Percentiles rank a stretch among this genome's conserved stretches.
These are phyloP conservation scores for Mesostigma viride DNA, from an alignment of 139 green algal genomes.

Conservation along the genomic window DNA sequence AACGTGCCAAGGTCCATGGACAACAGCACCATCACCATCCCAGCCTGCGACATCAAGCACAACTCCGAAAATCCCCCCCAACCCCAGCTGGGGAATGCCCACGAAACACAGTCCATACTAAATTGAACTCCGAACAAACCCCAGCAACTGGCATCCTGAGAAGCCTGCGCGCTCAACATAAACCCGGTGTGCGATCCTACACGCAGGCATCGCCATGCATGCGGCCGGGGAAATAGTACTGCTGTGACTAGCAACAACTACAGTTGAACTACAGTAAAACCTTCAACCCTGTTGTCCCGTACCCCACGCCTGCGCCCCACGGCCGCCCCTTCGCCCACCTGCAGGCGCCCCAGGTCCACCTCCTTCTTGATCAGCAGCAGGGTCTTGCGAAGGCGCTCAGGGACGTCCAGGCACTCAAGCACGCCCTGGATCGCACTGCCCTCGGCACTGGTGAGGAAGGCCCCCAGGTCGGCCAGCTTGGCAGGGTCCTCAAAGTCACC, in stretches of 20 bases:
- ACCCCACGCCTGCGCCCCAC: background rate
- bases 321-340: constrained; percentile 27
- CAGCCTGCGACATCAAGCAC: no score
- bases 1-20: background rate
- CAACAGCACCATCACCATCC: background rate
- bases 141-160: background rate
- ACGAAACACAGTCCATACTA: background rate
- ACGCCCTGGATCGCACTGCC: constrained; percentile 66
- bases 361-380: constrained; percentile 93
- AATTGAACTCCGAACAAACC: background rate
- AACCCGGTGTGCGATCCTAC: background rate
- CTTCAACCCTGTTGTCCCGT: background rate
- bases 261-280: background rate
- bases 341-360: constrained; percentile 87
- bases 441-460: constrained; percentile 71
- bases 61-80: no score
- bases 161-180: background rate
- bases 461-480: constrained; percentile 80
- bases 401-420: constrained; percentile 58
- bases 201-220: background rate
- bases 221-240: background rate
- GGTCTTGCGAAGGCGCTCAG: constrained; percentile 45
- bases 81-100: no score
- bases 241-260: background rate
- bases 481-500: constrained; percentile 73